Base-by-base conservation (phyloP, 805 yeast species). In the Barnettozyma siamensis region DNA sequence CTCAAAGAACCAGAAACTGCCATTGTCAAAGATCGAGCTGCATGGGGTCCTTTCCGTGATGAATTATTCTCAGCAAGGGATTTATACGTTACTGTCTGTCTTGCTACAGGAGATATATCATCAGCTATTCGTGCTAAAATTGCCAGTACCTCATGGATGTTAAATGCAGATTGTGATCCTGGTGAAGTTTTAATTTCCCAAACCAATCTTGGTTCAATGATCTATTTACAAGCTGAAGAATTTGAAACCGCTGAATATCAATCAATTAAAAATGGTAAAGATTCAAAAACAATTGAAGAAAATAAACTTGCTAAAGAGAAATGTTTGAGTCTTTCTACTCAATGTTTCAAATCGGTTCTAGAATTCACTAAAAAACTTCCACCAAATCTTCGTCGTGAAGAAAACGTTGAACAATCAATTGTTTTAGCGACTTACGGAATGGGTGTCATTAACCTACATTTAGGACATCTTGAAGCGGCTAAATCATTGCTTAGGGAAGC, bases 371-470 rank as follows among this genome's bases (percentile, higher is more conserved):
- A 69, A 45, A 62, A 66, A 33, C 51, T 73, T 18, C 67, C 69
- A 2, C 54, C 65, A 21, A 44, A 50, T 38, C 31, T 56, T 12
- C 57, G 68, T 35, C 55, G 64, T 13, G 72, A 69, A 36, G 58
- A 60, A 10, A 63, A 66, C 7, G 61, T 83, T 11, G 72, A 75
- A 26, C 87, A 84, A 47, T 77, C 84, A 1, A 78, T 83, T 32
- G 93, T 94, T 0, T 67, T 89, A 57, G 78, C 95, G 0, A 78
- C 88, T 0, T 89, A 84, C 56, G 94, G 96, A 0, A 67, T 86
- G 31, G 98, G 96, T 2, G 94, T 88, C 5, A 71, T 87, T 10
- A 71, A 75, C 33, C 62, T 82, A n/a, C 86, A 85, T 51, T 55
- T 67, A 35, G 75, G 80, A 1, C 64, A 79, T 10, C 67, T 74